A percentile compares a stretch with the other conserved stretches of the same genome.
These are phyloP conservation scores for Rhodotorula sp. DNA, from an alignment of 1,284 basidiomycete genomes.

Conservation along the genomic window DNA sequence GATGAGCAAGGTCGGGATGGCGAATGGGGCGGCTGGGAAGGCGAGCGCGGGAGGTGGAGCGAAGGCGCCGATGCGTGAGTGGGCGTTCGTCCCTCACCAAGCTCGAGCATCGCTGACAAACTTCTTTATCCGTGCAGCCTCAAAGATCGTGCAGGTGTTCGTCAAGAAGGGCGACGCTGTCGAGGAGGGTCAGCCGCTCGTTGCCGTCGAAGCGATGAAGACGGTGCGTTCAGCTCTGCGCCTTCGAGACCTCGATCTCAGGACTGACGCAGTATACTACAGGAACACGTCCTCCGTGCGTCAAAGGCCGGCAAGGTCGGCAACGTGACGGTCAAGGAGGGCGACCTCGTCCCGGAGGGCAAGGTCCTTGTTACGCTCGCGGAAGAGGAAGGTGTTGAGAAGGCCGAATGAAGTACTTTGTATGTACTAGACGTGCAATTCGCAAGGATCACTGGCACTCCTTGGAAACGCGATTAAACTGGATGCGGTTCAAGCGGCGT, in stretches of 20 bases:
- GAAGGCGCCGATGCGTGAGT: conserved; percentile 36
- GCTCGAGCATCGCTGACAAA: background rate
- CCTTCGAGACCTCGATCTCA: too few relatives aligned
- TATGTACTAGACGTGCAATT: background rate
- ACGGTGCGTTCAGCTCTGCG: conserved; percentile 16
- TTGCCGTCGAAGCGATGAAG: conserved; percentile 48
- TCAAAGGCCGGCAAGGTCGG: conserved; percentile 43
- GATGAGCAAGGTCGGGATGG: conserved; percentile 25
- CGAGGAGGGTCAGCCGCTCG: conserved; percentile 45
- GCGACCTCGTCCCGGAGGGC: conserved; percentile 88
- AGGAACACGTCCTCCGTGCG: conserved; percentile 46
- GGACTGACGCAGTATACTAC: background rate
- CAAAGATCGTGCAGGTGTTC: conserved; percentile 46
- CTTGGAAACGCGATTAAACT: background rate
- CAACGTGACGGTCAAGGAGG: conserved; percentile 33
- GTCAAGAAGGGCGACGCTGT: conserved; percentile 46
- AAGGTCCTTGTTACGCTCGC: conserved; percentile 74
- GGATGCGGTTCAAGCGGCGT: background rate
- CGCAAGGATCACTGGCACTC: background rate
- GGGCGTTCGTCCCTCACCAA: background rate
- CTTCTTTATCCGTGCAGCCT: conserved; percentile 16
- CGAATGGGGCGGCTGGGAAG: background rate
- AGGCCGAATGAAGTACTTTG: background rate
- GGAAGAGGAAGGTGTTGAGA: conserved; percentile 8
- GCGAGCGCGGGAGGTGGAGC: conserved; percentile 20